Base-by-base conservation (phyloP, 345 rosid species). In the Raphanus raphanistrum region DNA sequence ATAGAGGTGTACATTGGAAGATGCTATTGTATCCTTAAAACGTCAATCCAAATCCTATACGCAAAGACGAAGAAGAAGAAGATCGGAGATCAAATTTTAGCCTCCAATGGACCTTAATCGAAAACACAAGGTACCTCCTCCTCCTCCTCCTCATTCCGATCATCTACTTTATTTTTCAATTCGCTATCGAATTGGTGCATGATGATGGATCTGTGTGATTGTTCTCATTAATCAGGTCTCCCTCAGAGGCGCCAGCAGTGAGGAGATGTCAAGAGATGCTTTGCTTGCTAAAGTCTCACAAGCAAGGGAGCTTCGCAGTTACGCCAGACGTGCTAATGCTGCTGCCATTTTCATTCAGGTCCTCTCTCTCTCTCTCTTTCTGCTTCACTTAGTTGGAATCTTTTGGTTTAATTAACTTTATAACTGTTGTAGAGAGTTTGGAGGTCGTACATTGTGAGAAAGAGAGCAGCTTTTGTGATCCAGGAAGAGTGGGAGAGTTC, bases 181-280 rank as follows among this genome's bases (percentile, higher is more conserved):
- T 4, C 28, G 41, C 38, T 65, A n/a, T 38, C 31, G 45, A 77
- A 70, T 63, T 70, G 35, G 63, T 57, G 32, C 48, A 62, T 10
- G 21, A 3, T 1, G 21, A 77, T 52, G 57, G 13, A 57, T 52
- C 57, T 12, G 35, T 57, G 63, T 13, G 48, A 28, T 12, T 73
- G 5, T 41, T 52, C 77, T 54, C 71, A 71, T 82, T 75, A 95
- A 71, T 82, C 76, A 95, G 99, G 99, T 95, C 4, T 95, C 97
- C 3, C 85, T 92, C 61, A 90, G 99, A 79, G 98, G 99, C 28
- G 97, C 97, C 36, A 95, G 99, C 69, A 87, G 85, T 5, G 90
- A 73, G 81, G 98, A 94, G 85, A 92, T 94, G 33, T 86, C 98
- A 13, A 85, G 99, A 67, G 96, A 90, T 71, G 99, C 92, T 21